These are phyloP conservation scores for Entelexis paramagnoliae DNA, from an alignment of 1,139 yeast genomes.

Conservation along the genomic window DNA sequence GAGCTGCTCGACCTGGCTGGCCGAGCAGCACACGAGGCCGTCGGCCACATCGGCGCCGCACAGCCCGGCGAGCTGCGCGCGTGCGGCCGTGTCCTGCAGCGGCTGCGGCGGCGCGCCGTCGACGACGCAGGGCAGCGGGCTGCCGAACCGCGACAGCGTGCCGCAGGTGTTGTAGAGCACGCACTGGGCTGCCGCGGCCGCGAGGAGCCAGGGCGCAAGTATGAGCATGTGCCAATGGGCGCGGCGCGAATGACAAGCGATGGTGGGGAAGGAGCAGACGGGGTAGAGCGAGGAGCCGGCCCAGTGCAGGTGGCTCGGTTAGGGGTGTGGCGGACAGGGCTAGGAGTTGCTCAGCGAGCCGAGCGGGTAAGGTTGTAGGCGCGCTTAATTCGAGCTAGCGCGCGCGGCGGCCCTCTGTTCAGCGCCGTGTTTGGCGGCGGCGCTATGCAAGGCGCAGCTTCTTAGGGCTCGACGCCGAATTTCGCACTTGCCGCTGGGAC, in stretches of 20 bases:
- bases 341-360: conserved; percentile 1
- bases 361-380: neutral
- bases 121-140: conserved; percentile 63
- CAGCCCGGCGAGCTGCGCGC: conserved; percentile 42
- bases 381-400: neutral
- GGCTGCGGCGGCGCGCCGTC: conserved; percentile 40
- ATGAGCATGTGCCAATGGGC: neutral
- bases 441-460: too few species aligned
- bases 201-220: neutral
- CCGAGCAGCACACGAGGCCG: conserved; percentile 44
- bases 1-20: conserved; percentile 41
- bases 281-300: too few species aligned
- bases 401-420: too few species aligned
- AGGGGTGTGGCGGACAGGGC: conserved; percentile 9
- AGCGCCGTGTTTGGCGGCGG: too few species aligned
- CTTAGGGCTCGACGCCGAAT: too few species aligned
- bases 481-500: too few species aligned
- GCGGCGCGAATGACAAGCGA: too few species aligned
- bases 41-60: conserved; percentile 62
- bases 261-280: too few species aligned
- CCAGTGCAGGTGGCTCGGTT: neutral
- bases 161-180: conserved; percentile 47
- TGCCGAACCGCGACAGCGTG: conserved; percentile 67
- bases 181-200: conserved; percentile 19
- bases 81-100: conserved; percentile 40